Evolutionary conservation across 1,139 yeast genomes (phyloP).

Genomic region (Taphrina betulina): DNA sequence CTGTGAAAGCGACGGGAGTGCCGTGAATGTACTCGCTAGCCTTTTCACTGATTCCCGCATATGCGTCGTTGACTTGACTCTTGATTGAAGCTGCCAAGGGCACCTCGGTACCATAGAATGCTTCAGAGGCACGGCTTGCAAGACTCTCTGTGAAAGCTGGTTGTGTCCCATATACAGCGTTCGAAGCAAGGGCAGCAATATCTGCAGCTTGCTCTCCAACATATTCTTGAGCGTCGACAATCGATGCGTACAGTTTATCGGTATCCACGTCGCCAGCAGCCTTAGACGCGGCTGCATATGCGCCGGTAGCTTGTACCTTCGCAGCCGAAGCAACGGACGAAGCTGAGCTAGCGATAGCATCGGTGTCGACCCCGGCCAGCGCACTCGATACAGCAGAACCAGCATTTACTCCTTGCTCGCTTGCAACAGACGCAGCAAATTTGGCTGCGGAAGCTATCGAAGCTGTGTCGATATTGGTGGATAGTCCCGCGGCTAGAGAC

Average conservation of each 20-base stretch:
- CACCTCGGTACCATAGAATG: constrained; percentile 18
- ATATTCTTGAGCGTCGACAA: background rate
- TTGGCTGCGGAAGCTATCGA: constrained; percentile 5
- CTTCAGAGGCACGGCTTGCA: constrained; percentile 22
- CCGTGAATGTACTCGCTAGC: constrained; percentile 19
- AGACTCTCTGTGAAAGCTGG: constrained; percentile 20
- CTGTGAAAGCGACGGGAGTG: constrained; percentile 24
- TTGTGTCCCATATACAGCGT: constrained; percentile 17
- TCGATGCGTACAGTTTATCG: constrained; percentile 10
- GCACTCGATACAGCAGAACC: constrained; percentile 19
- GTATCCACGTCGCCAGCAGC: constrained; percentile 9
- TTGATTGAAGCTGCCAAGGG: constrained; percentile 4
- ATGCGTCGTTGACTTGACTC: constrained; percentile 3
- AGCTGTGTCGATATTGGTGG: constrained; percentile 1
- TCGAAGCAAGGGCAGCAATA: constrained; percentile 16
- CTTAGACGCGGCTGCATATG: constrained; percentile 14
- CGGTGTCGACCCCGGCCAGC: constrained; percentile 17
- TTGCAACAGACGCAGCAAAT: constrained; percentile 15
- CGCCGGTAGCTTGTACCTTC: constrained; percentile 28
- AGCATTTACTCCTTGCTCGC: constrained; percentile 11
- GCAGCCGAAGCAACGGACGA: constrained; percentile 21
- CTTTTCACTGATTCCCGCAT: constrained; percentile 13
- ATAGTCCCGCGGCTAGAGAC: constrained; percentile 12
- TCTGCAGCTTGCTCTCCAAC: constrained; percentile 18
- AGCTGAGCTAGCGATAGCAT: constrained; percentile 20